These are phyloP conservation scores for Musa itinerans DNA, from an alignment of 176 grass and related monocot genomes.

Conservation along the genomic window DNA sequence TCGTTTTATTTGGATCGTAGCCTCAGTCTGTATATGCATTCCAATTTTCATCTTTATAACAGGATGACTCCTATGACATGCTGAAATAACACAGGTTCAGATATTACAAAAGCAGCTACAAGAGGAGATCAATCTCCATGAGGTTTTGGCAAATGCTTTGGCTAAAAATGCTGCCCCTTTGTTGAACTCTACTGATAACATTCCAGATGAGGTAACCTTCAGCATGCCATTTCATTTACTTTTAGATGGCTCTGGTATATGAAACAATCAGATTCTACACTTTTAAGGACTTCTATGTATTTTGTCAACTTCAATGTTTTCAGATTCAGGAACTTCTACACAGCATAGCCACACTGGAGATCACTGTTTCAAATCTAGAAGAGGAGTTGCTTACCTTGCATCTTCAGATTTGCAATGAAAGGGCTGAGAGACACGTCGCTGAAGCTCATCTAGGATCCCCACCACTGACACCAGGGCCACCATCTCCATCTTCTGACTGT, in stretches of 20 bases:
- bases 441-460: constrained; percentile 50
- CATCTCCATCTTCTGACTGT: constrained; percentile 45
- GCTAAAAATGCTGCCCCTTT: constrained; percentile 29
- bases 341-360: constrained; percentile 65
- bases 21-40: background rate
- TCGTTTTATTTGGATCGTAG: background rate
- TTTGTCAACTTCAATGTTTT: constrained; percentile 6
- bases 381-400: constrained; percentile 76
- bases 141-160: constrained; percentile 57
- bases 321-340: constrained; percentile 64
- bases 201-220: constrained; percentile 54
- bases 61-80: background rate
- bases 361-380: constrained; percentile 62
- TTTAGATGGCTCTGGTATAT: background rate
- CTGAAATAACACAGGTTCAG: constrained; percentile 42
- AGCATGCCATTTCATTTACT: background rate
- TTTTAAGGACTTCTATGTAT: constrained; percentile 14
- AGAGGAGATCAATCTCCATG: constrained; percentile 74
- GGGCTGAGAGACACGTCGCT: constrained; percentile 66
- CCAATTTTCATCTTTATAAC: background rate
- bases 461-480: constrained; percentile 28
- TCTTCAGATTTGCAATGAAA: constrained; percentile 70
- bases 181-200: constrained; percentile 46
- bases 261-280: background rate
- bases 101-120: constrained; percentile 76